Conservation (phyloP, 169 alveolate species). For the Eimeria mitis region DNA sequence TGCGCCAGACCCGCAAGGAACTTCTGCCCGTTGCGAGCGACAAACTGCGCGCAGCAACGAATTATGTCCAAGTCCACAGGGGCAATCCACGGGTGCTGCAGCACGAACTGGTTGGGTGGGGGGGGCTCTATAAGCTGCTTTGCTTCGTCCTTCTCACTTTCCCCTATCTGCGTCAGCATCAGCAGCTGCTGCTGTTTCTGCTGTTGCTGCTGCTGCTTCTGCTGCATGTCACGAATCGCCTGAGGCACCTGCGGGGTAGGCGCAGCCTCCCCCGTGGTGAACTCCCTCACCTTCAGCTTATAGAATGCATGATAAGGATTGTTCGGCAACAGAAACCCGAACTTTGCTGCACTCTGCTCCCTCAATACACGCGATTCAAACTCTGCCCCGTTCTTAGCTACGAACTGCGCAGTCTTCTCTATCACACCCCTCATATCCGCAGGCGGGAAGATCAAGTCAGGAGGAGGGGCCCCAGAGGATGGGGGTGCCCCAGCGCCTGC, state of each 20-base stretch:
- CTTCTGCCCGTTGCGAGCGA: conserved; percentile 98
- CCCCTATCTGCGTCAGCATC: conserved; percentile 87
- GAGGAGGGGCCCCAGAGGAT: conserved; percentile 10
- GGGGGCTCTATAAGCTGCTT: conserved; percentile 83
- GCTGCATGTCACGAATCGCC: conserved; percentile 87
- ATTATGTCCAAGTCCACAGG: conserved; percentile 95
- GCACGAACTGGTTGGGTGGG: conserved; percentile 85
- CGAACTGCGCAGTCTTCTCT: conserved; percentile 96
- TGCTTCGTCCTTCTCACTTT: conserved; percentile 82
- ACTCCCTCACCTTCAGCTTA: conserved; percentile 89
- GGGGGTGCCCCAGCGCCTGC: conserved; percentile 2
- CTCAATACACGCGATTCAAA: conserved; percentile 91
- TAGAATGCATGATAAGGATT: conserved; percentile 93
- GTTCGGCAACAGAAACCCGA: conserved; percentile 89
- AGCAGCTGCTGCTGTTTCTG: conserved; percentile 85
- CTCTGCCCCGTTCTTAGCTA: conserved; percentile 94
- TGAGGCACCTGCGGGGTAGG: conserved; percentile 89
- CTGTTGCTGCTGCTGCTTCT: conserved; percentile 85
- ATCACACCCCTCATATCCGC: conserved; percentile 90
- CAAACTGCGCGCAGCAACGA: conserved; percentile 97
- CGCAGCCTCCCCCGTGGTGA: conserved; percentile 86
- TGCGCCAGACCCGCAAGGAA: conserved; percentile 95
- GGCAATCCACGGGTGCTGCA: conserved; percentile 81
- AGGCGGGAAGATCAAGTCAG: conserved; percentile 92
- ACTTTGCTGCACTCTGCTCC: conserved; percentile 89